Conservation (phyloP, 371 early-diverging fungal species). For the Mortierella sp. region DNA sequence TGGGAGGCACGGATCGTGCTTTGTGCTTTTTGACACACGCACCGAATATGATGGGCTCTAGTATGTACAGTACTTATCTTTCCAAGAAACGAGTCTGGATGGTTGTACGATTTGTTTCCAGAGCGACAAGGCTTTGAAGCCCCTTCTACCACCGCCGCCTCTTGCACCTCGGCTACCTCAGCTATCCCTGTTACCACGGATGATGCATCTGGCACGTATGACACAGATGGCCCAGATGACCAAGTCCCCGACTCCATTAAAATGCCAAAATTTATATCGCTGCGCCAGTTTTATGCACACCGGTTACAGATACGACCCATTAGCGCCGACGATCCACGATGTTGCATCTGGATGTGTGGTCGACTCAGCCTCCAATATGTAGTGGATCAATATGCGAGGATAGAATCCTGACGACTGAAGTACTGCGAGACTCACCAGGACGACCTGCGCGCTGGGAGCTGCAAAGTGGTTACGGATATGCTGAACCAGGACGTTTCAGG, state of each 20-base stretch:
- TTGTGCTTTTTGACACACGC: too few relatives aligned
- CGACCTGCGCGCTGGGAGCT: constrained; percentile 10
- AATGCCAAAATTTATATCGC: constrained; percentile 8
- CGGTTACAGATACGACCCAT: constrained; percentile 19
- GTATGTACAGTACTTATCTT: neutral
- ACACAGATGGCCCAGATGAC: too few relatives aligned
- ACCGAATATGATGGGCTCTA: too few relatives aligned
- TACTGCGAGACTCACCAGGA: constrained; percentile 24
- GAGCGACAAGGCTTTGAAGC: too few relatives aligned
- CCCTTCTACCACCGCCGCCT: too few relatives aligned
- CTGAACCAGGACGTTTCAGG: constrained; percentile 5
- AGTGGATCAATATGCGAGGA: constrained; percentile 33
- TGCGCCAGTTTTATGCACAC: constrained; percentile 16
- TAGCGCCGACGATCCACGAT: neutral
- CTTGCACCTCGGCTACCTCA: too few relatives aligned
- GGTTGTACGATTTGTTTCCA: neutral
- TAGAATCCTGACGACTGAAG: constrained; percentile 17
- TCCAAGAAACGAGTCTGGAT: neutral
- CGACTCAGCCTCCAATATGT: constrained; percentile 27
- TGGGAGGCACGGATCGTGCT: too few relatives aligned
- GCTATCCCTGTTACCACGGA: too few relatives aligned
- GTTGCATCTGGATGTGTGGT: constrained; percentile 23
- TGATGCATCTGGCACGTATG: neutral
- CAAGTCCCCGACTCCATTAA: too few relatives aligned
- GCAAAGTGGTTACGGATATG: constrained; percentile 11